A percentile compares a stretch with the other conserved stretches of the same genome.
Conservation (phyloP, 768 basidiomycete species). For the Amanita pseudoporphyria region DNA sequence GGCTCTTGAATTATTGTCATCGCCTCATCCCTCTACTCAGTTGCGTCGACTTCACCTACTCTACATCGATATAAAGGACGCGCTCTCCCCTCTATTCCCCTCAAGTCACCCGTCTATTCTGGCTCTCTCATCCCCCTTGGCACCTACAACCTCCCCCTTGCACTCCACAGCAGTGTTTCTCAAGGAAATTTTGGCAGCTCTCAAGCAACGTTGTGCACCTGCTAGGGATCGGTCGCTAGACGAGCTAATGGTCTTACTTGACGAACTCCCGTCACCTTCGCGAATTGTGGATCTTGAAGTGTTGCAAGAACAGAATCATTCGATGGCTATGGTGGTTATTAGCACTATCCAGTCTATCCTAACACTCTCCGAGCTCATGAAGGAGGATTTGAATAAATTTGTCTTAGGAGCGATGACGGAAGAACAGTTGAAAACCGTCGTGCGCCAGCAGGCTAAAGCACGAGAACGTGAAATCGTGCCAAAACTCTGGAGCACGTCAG, state of each 20-base stretch:
- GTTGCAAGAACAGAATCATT: not conserved
- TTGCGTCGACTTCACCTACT: conserved; percentile 47
- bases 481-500: conserved; percentile 34
- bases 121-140: conserved; percentile 45
- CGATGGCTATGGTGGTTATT: conserved; percentile 39
- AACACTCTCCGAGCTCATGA: conserved; percentile 52
- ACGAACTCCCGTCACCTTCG: conserved; percentile 2
- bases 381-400: conserved; percentile 56
- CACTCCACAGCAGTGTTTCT: conserved; percentile 45
- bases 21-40: conserved; percentile 48
- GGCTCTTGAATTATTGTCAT: conserved; percentile 49
- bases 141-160: conserved; percentile 63
- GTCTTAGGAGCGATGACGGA: conserved; percentile 61
- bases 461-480: conserved; percentile 48
- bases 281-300: not conserved
- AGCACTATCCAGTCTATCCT: conserved; percentile 40
- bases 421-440: conserved; percentile 37
- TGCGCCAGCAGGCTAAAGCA: conserved; percentile 42
- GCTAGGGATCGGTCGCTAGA: conserved; percentile 49
- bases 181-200: conserved; percentile 38
- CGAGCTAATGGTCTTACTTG: conserved; percentile 26
- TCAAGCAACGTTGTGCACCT: conserved; percentile 60
- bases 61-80: conserved; percentile 42
- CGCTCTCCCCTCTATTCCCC: conserved; percentile 51
- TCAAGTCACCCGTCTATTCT: conserved; percentile 37